Conservation (phyloP, 176 grass and related monocot genomes). For the Oryza officinalis region DNA sequence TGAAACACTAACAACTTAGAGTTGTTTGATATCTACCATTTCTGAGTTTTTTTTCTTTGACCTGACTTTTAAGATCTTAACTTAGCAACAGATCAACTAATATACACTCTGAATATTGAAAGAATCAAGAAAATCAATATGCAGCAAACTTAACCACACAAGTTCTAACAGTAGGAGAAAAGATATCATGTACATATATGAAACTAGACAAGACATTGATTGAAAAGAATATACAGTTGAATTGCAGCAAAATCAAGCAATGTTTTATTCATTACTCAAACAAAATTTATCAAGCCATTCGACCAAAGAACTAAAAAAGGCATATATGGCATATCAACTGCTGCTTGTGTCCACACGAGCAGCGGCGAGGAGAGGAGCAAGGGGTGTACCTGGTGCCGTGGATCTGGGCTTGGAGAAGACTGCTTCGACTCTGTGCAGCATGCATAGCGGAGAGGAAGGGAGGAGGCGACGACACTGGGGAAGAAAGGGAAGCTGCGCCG, state of each 20-base stretch:
- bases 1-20: too few relatives aligned
- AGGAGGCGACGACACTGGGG: too few relatives aligned
- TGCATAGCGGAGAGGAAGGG: too few relatives aligned
- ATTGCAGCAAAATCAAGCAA: neutral
- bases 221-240: neutral
- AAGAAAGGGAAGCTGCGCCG: too few relatives aligned
- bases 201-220: neutral
- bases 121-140: neutral
- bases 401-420: too few relatives aligned
- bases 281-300: neutral
- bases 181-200: neutral
- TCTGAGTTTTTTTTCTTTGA: too few relatives aligned
- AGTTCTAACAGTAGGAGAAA: neutral
- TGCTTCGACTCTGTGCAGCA: too few relatives aligned
- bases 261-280: conserved; percentile 12
- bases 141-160: neutral
- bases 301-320: neutral
- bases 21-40: too few relatives aligned
- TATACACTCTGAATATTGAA: neutral
- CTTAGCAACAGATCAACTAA: neutral
- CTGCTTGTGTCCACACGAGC: too few relatives aligned
- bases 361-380: too few relatives aligned
- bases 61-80: neutral
- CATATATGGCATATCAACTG: too few relatives aligned
- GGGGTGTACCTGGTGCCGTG: too few relatives aligned